Conservation (phyloP, 495 filamentous ascomycete genomes). For the Podospora anserina region DNA sequence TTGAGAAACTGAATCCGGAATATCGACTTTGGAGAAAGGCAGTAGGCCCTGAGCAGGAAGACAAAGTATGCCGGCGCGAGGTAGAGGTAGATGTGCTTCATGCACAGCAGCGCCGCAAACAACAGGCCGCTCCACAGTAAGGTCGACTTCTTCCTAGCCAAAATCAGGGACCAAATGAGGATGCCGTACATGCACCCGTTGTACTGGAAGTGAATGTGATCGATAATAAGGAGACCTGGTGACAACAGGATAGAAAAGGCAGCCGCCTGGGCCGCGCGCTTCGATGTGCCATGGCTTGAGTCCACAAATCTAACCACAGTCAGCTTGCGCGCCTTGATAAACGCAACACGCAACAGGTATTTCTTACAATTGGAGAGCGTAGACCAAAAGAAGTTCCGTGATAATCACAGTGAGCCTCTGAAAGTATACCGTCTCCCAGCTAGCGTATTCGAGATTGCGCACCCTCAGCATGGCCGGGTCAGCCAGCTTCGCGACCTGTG, state of each 20-base stretch:
- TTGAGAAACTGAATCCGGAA: constrained; percentile 76
- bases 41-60: constrained; percentile 79
- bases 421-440: constrained; percentile 90
- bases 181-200: constrained; percentile 95
- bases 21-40: constrained; percentile 72
- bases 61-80: constrained; percentile 96
- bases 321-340: background rate
- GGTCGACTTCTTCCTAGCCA: constrained; percentile 73
- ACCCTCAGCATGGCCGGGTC: constrained; percentile 82
- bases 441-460: constrained; percentile 77
- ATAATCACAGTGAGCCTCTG: constrained; percentile 82
- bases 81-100: constrained; percentile 98
- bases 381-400: constrained; percentile 80
- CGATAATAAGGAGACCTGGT: constrained; percentile 91
- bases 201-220: constrained; percentile 99
- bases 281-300: constrained; percentile 58
- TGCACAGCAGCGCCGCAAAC: constrained; percentile 81
- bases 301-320: constrained; percentile 61
- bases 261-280: constrained; percentile 78
- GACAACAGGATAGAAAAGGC: constrained; percentile 88
- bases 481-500: constrained; percentile 69
- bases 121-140: constrained; percentile 73
- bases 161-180: constrained; percentile 76
- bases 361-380: constrained; percentile 71
- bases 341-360: background rate